Conservation (phyloP, 2,329 filamentous ascomycete genomes). For the Chrysosporium queenslandicum region DNA sequence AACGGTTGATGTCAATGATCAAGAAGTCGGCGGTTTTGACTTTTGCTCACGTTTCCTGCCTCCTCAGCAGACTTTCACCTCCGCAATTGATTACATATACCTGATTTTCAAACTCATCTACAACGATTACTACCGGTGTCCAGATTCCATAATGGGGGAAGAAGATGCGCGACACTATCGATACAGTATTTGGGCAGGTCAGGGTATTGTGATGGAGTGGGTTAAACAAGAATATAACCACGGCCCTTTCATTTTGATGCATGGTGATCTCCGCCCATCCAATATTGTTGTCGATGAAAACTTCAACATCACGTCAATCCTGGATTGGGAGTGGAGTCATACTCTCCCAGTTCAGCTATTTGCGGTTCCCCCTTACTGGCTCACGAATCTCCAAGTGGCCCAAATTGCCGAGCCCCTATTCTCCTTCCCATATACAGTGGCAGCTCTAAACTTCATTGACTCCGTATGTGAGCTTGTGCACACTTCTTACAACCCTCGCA, state of each 20-base stretch:
- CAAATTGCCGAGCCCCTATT: neutral
- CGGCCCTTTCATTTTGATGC: slow-evolving; percentile 15
- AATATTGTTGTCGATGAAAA: slow-evolving; percentile 14
- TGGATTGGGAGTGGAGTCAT: slow-evolving; percentile 14
- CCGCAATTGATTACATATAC: slow-evolving; percentile 12
- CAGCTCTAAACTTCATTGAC: neutral
- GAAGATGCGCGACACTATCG: slow-evolving; percentile 13
- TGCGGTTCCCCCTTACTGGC: slow-evolving; percentile 6
- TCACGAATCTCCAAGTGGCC: neutral
- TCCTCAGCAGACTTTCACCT: slow-evolving; percentile 9
- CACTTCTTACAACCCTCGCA: neutral
- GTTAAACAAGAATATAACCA: slow-evolving; percentile 10
- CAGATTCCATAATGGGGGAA: slow-evolving; percentile 8
- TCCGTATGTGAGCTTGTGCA: neutral
- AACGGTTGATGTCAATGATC: slow-evolving; percentile 8
- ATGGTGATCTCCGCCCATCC: slow-evolving; percentile 14
- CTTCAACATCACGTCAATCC: slow-evolving; percentile 11
- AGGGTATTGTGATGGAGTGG: slow-evolving; percentile 14
- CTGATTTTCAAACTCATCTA: neutral
- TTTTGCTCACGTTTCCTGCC: slow-evolving; percentile 3
- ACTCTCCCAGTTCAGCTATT: slow-evolving; percentile 11
- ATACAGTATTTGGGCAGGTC: slow-evolving; percentile 12
- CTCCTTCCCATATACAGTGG: neutral
- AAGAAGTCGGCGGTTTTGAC: slow-evolving; percentile 9
- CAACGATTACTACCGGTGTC: slow-evolving; percentile 11